phyloP scores from a whole-genome alignment of 1,284 basidiomycete genomes.

The Pterulicium gracile region DNA sequence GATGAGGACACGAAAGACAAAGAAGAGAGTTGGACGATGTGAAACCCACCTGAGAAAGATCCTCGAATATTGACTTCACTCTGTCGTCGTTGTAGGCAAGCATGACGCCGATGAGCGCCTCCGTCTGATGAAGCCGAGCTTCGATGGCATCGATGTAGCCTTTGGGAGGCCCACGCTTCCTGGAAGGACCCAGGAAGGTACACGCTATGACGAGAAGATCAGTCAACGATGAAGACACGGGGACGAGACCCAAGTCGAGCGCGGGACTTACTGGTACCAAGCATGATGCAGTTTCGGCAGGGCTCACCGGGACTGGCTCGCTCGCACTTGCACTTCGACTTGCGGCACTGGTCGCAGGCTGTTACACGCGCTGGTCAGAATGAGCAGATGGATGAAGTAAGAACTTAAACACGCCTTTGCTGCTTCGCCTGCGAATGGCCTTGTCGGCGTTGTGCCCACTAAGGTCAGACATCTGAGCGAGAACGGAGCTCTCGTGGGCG shows the following conservation, averaged over 20 bases:
- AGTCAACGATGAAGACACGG: slow-evolving; percentile 6
- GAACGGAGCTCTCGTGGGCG: slow-evolving; percentile 9
- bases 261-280: slow-evolving; percentile 48
- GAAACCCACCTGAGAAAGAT: slow-evolving; percentile 35
- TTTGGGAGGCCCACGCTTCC: slow-evolving; percentile 77
- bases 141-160: slow-evolving; percentile 90
- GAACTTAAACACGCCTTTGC: slow-evolving; percentile 40
- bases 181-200: slow-evolving; percentile 73
- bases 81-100: slow-evolving; percentile 57
- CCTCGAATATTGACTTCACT: slow-evolving; percentile 45
- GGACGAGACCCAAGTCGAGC: not conserved
- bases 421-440: slow-evolving; percentile 48
- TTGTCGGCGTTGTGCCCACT: slow-evolving; percentile 29
- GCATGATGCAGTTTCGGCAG: slow-evolving; percentile 64
- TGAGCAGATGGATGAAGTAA: slow-evolving; percentile 8
- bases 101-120: slow-evolving; percentile 72
- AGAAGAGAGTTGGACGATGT: slow-evolving; percentile 5
- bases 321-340: slow-evolving; percentile 72
- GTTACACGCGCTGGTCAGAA: slow-evolving; percentile 1
- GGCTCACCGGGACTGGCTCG: slow-evolving; percentile 39
- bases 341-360: slow-evolving; percentile 78
- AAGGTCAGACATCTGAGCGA: slow-evolving; percentile 12
- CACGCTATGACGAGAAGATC: slow-evolving; percentile 37
- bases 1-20: slow-evolving; percentile 8
- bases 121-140: slow-evolving; percentile 77